A percentile compares a stretch with the other conserved stretches of the same genome.
Conservation (phyloP, 2,329 filamentous ascomycete genomes). For the Penicillium sp. region DNA sequence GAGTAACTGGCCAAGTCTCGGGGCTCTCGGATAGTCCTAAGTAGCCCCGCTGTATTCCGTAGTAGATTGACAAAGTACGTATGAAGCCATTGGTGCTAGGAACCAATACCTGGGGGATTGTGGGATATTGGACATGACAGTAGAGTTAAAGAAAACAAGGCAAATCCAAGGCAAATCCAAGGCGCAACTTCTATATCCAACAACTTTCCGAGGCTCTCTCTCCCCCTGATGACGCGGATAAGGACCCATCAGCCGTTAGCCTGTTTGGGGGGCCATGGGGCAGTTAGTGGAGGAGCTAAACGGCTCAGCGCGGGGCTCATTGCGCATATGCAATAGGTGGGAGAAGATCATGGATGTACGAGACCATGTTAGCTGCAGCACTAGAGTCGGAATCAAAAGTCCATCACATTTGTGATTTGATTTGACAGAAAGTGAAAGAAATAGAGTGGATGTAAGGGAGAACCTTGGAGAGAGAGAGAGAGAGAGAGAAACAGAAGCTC, state of each 20-base stretch:
- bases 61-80: background rate
- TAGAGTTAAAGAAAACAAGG: background rate
- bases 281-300: constrained; percentile 3
- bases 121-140: background rate
- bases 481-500: background rate
- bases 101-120: background rate
- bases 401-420: background rate
- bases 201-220: background rate
- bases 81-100: background rate
- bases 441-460: constrained; percentile 12
- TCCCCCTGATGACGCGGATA: background rate
- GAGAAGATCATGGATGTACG: background rate
- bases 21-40: background rate
- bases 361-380: background rate
- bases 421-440: background rate
- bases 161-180: background rate
- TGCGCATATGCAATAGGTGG: constrained; percentile 6
- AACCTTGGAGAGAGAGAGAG: background rate
- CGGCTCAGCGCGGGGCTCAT: constrained; percentile 4
- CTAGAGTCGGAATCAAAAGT: constrained; percentile 1
- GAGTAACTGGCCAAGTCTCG: background rate
- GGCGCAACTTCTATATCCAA: background rate
- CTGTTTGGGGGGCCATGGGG: background rate
- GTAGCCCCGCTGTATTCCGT: constrained; percentile 3
- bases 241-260: background rate